Conservation (phyloP, 2,329 filamentous ascomycete species). For the Thielaviopsis punctulata region DNA sequence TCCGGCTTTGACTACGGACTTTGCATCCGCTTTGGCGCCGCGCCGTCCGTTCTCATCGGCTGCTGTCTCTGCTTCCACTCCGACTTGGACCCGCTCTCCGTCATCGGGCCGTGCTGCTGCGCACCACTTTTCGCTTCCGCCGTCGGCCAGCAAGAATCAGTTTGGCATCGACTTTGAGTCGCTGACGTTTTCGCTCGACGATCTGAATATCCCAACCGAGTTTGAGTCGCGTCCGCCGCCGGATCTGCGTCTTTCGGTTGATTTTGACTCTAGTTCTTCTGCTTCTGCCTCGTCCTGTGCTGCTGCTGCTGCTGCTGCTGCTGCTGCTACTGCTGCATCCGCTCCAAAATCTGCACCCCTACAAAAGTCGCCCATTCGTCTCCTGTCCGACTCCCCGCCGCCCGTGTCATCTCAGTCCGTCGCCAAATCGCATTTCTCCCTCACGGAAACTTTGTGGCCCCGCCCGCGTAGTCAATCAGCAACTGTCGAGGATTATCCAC, state of each 20-base stretch:
- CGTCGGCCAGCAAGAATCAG: slow-evolving; percentile 8
- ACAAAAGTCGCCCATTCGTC: neutral
- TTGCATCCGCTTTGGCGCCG: too few species aligned
- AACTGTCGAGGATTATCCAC: neutral
- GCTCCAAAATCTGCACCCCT: neutral
- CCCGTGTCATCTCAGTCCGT: neutral
- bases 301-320: neutral
- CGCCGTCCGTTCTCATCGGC: neutral
- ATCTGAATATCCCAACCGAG: slow-evolving; percentile 3
- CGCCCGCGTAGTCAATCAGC: slow-evolving; percentile 1
- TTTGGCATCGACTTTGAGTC: slow-evolving; percentile 6
- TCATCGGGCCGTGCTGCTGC: neutral
- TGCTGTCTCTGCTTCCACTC: neutral
- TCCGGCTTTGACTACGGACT: too few species aligned
- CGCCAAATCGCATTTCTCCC: slow-evolving; percentile 7
- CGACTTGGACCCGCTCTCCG: neutral
- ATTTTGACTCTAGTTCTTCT: too few species aligned
- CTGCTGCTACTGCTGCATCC: neutral
- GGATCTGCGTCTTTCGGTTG: slow-evolving; percentile 1
- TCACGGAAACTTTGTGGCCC: slow-evolving; percentile 9
- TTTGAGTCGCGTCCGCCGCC: neutral
- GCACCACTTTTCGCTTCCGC: slow-evolving; percentile 10
- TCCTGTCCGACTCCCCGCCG: neutral
- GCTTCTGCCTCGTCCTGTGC: neutral
- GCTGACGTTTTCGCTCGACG: slow-evolving; percentile 7